phyloP scores from a whole-genome alignment of 306 rosid genomes.

The Leucaena leucocephala region DNA sequence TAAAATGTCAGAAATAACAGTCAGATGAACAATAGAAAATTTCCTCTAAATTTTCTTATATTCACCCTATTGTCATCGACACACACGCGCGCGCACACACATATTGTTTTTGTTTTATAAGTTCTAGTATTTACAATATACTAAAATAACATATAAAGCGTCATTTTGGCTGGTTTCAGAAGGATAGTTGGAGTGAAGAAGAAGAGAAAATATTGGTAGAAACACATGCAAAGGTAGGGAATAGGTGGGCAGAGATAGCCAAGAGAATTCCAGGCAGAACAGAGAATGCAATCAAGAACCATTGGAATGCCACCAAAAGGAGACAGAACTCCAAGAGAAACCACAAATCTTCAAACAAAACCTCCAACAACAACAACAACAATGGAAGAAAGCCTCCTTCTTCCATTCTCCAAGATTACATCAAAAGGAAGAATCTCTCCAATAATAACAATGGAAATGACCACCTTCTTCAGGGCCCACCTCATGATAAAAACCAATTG shows the following conservation, averaged over 20 bases:
- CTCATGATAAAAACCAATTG: conserved; percentile 21
- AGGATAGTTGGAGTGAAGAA: conserved; percentile 80
- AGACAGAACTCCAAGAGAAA: conserved; percentile 83
- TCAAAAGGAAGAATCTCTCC: conserved; percentile 41
- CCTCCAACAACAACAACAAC: conserved; percentile 38
- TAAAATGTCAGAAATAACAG: background rate
- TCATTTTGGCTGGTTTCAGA: conserved; percentile 43
- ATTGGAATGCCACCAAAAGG: conserved; percentile 93
- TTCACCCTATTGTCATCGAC: background rate
- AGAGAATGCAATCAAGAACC: conserved; percentile 87
- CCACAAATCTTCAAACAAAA: conserved; percentile 42
- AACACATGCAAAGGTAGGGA: conserved; percentile 67
- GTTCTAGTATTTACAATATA: background rate
- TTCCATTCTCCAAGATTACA: conserved; percentile 77
- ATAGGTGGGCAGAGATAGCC: conserved; percentile 89
- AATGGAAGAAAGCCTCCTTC: conserved; percentile 55
- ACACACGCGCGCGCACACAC: background rate
- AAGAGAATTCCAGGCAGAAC: conserved; percentile 78
- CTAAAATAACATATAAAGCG: background rate
- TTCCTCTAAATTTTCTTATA: background rate
- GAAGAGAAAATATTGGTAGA: conserved; percentile 76
- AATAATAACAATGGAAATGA: background rate
- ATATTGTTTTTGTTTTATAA: background rate
- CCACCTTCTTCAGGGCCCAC: conserved; percentile 9
- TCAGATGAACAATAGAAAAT: background rate